Percentiles rank a stretch among this genome's conserved stretches.
Conservation (phyloP, 345 rosid species). For the Turnera subulata region DNA sequence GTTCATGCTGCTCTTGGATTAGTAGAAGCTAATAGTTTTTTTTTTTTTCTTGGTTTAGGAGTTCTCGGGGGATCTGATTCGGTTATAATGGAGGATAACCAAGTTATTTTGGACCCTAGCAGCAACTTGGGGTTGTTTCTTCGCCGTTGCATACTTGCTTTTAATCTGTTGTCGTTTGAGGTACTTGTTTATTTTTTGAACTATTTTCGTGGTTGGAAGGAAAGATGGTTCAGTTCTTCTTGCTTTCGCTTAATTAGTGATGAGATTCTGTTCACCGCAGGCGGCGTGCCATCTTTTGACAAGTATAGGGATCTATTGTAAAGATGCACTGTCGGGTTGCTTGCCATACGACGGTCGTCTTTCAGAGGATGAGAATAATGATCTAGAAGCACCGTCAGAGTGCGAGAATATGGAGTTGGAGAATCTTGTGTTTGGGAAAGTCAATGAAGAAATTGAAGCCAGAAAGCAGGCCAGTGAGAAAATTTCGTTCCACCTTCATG, state of each 20-base stretch:
- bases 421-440: constrained; percentile 62
- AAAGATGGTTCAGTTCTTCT: no score
- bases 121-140: constrained; percentile 84
- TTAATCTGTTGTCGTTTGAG: constrained; percentile 76
- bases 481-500: constrained; percentile 84
- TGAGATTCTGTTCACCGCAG: constrained; percentile 34
- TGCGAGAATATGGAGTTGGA: constrained; percentile 90
- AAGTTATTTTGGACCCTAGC: constrained; percentile 75
- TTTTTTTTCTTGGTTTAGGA: constrained; percentile 31
- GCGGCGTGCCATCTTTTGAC: constrained; percentile 85
- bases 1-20: no score
- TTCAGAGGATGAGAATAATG: constrained; percentile 49
- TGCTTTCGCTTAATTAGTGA: background rate
- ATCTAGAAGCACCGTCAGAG: constrained; percentile 49
- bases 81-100: constrained; percentile 65
- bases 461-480: constrained; percentile 53
- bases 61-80: constrained; percentile 69
- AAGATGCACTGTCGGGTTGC: constrained; percentile 60
- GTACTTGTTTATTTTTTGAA: constrained; percentile 33
- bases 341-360: constrained; percentile 39
- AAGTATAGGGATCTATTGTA: constrained; percentile 63
- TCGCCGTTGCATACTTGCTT: constrained; percentile 83
- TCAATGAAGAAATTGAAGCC: constrained; percentile 65
- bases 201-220: background rate
- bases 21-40: background rate